Evolutionary conservation across 768 basidiomycete genomes (phyloP), one percentile per base, ranked within the genome.

Genomic region (Rickenella mellea): DNA sequence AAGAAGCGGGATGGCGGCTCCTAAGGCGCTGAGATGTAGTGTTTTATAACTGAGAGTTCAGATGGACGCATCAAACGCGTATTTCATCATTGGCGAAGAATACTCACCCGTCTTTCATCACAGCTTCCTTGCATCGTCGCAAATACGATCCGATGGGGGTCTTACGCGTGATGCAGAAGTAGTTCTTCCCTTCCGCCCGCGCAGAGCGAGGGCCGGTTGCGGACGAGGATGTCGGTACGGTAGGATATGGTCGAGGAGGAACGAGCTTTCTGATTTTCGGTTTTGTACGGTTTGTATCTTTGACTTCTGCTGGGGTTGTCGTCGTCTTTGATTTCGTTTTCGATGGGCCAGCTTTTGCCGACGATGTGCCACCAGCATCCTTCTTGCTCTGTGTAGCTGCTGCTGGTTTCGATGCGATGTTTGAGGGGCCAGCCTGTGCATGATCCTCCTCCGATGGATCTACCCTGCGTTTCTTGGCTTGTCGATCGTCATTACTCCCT

Each of bases 1-100:
- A 19, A 89, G 74, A 51, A 80, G 80, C 2, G 90, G 88, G 44
- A 93, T 91, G 1, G 91, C 88, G 4, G 90, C 90, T 20, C 88
- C 90, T 78, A 92, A 83, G 5, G 86, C 90, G 45, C 73, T 77
- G 32, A 93, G 60, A 57, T 80, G 75, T 25, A 93, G 59, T 4
- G 74, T 78, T 48, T 82, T 82, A 54, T 85, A 80, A 27, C 85
- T 88, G 50, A 4, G 2, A 10, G 8, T 29, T 12, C 42, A 30
- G 10, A 38, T 28, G 27, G 24, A 25, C 14, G 4, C 11, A 17
- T 36, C 19, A 40, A 17, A 3, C 17, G 5, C 32, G 20, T 14
- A 38, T 5, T 33, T 4, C 36, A 17, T 42, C 19, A 39, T 7
- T 27, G 33, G 25, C 17, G 21, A 31, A 32, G 14, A 9, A 24